Percentiles rank a stretch among this genome's conserved stretches.
Evolutionary conservation across 2,329 filamentous ascomycete genomes (phyloP).

Genomic region (Hortaea sp.): DNA sequence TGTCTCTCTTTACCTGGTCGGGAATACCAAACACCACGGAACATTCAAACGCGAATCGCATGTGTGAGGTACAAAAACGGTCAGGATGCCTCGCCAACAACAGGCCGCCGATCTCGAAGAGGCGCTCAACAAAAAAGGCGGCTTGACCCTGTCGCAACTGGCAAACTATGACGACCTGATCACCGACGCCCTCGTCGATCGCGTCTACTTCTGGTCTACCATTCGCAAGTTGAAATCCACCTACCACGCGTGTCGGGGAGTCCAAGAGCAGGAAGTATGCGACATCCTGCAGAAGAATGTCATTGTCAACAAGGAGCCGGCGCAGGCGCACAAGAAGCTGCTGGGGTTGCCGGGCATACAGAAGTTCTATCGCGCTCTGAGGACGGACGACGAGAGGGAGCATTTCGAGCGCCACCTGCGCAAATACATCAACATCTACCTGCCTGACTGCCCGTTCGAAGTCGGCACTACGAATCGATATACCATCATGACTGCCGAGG

Average conservation of each 20-base stretch:
- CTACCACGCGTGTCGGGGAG: slow-evolving; percentile 72
- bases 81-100: slow-evolving; percentile 17
- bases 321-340: slow-evolving; percentile 60
- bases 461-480: slow-evolving; percentile 91
- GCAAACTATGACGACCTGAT: slow-evolving; percentile 91
- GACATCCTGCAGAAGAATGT: slow-evolving; percentile 54
- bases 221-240: slow-evolving; percentile 85
- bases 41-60: no score
- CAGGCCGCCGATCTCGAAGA: slow-evolving; percentile 29
- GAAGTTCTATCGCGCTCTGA: slow-evolving; percentile 57
- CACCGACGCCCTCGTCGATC: slow-evolving; percentile 90
- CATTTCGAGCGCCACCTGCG: slow-evolving; percentile 79
- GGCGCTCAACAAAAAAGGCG: slow-evolving; percentile 51
- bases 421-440: slow-evolving; percentile 86
- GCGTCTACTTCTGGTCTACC: slow-evolving; percentile 91
- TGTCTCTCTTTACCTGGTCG: no score
- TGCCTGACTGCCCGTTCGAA: slow-evolving; percentile 89
- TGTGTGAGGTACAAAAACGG: no score
- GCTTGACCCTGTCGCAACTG: slow-evolving; percentile 76
- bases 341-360: slow-evolving; percentile 63
- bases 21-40: no score
- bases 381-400: slow-evolving; percentile 66
- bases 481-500: slow-evolving; percentile 82
- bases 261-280: slow-evolving; percentile 56
- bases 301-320: slow-evolving; percentile 62